Evolutionary conservation across 78 protist genomes (phyloP).

Genomic region (Speleostelium caveatum): DNA sequence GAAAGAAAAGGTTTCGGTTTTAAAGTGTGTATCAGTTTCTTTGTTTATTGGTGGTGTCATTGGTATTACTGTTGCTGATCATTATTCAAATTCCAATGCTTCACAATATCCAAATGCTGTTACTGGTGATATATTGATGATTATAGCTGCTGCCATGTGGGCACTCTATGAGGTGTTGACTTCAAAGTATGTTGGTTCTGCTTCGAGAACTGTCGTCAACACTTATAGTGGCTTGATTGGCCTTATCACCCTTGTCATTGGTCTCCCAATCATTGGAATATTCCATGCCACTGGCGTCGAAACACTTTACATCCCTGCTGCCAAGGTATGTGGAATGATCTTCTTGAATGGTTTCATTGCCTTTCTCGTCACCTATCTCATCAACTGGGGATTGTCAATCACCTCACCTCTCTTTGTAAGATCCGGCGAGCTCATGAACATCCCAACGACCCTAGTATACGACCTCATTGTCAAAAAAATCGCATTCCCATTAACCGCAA

Average conservation of each 20-base stretch:
- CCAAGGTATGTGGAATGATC: constrained; percentile 1
- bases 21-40: constrained; percentile 9
- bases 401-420: constrained; percentile 62
- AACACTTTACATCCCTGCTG: neutral
- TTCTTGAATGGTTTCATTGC: neutral
- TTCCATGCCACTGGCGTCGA: constrained; percentile 7
- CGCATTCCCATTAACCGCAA: constrained; percentile 18
- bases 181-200: constrained; percentile 28
- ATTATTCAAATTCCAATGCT: too few species aligned
- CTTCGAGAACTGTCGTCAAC: constrained; percentile 28
- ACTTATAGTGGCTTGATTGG: constrained; percentile 27
- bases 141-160: constrained; percentile 40
- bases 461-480: constrained; percentile 13
- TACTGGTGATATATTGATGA: constrained; percentile 40
- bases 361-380: neutral
- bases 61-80: constrained; percentile 36
- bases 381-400: constrained; percentile 35
- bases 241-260: neutral
- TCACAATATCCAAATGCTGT: constrained; percentile 37
- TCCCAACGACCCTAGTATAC: constrained; percentile 39
- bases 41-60: constrained; percentile 54
- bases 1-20: constrained; percentile 30
- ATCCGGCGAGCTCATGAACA: constrained; percentile 54
- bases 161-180: constrained; percentile 60
- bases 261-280: constrained; percentile 13